Evolutionary conservation across 2,329 filamentous ascomycete species (phyloP).

Genomic region (Xylaria sp.): DNA sequence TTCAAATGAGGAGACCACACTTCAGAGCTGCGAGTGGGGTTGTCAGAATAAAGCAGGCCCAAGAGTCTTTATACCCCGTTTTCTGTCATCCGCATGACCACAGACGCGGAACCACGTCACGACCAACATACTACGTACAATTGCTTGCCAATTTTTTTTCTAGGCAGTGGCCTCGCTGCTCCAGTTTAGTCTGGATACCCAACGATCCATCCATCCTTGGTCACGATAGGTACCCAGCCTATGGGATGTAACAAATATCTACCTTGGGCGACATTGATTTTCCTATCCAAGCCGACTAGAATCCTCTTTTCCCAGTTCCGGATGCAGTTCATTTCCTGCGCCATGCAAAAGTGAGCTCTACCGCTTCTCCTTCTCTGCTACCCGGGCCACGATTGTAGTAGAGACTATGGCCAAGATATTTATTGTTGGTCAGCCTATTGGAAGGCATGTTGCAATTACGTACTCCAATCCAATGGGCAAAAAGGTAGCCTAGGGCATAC

Average conservation of each 20-base stretch:
- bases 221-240: conserved; percentile 15
- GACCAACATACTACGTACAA: conserved; percentile 28
- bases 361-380: conserved; percentile 8
- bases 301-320: not conserved
- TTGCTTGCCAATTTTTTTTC: conserved; percentile 17
- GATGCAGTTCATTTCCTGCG: conserved; percentile 21
- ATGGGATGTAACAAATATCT: conserved; percentile 13
- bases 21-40: conserved; percentile 21
- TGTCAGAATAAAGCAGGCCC: conserved; percentile 17
- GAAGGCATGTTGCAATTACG: conserved; percentile 20
- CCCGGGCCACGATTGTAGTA: conserved; percentile 16
- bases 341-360: conserved; percentile 17
- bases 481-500: not conserved
- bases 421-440: conserved; percentile 24
- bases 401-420: conserved; percentile 22
- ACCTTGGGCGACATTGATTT: conserved; percentile 2
- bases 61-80: conserved; percentile 33
- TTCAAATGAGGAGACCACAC: conserved; percentile 19
- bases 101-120: conserved; percentile 32
- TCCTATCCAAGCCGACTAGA: not conserved
- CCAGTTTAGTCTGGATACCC: conserved; percentile 14
- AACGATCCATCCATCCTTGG: conserved; percentile 5
- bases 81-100: conserved; percentile 35
- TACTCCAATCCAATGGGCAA: conserved; percentile 18
- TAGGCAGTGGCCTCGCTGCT: conserved; percentile 2